Evolutionary conservation across 2,329 filamentous ascomycete genomes (phyloP).

Genomic region (Trichoderma sp.): DNA sequence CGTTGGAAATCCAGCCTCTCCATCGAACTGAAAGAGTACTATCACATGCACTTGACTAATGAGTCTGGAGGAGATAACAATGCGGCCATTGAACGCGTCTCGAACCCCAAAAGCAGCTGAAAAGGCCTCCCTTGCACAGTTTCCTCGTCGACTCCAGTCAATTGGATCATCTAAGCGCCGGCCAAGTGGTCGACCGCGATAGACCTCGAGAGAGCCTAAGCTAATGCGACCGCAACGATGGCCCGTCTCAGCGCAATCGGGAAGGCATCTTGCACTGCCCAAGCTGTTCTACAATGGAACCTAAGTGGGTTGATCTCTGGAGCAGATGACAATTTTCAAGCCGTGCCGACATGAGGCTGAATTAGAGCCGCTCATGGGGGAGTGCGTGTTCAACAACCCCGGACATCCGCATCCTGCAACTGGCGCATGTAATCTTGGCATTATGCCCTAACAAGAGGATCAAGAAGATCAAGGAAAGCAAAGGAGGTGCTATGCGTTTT

Average conservation of each 20-base stretch:
- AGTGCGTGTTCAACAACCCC: background rate
- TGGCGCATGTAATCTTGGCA: background rate
- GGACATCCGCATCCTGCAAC: background rate
- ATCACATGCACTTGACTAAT: too few relatives aligned
- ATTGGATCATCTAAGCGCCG: constrained; percentile 6
- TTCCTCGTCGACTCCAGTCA: background rate
- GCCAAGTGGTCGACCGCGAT: background rate
- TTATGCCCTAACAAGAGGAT: background rate
- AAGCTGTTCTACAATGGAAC: too few relatives aligned
- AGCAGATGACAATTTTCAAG: too few relatives aligned
- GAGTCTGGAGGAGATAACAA: too few relatives aligned
- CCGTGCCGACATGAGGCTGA: background rate
- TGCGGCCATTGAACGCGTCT: background rate
- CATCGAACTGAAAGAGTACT: too few relatives aligned
- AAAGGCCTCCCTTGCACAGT: too few relatives aligned
- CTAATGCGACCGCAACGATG: background rate
- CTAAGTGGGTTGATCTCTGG: background rate
- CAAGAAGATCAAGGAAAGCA: background rate
- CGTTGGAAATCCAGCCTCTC: too few relatives aligned
- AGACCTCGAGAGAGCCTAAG: background rate
- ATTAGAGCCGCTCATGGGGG: background rate
- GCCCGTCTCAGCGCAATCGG: background rate
- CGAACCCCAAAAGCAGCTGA: background rate
- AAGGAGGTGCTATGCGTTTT: too few relatives aligned
- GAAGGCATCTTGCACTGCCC: constrained; percentile 12